Evolutionary conservation across 202 grass and related monocot species (phyloP).

Genomic region (Schoenoplectus tabernaemontani): DNA sequence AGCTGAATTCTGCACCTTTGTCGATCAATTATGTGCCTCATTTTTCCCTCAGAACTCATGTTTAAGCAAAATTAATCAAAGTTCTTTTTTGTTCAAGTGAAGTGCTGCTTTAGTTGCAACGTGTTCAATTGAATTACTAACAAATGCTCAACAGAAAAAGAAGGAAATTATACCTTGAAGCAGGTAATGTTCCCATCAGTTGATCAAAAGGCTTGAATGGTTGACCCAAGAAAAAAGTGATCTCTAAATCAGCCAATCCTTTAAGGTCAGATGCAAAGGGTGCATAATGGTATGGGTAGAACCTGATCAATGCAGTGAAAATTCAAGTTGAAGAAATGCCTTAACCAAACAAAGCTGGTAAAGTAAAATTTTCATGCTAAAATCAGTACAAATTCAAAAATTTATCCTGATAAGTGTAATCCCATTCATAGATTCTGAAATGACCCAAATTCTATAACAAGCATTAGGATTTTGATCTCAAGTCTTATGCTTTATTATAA

Average conservation of each 20-base stretch:
- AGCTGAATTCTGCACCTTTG: not conserved
- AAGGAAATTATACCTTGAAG: constrained; percentile 66
- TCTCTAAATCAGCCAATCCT: constrained; percentile 77
- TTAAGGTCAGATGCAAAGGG: constrained; percentile 94
- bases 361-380: constrained; percentile 15
- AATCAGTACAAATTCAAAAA: constrained; percentile 8
- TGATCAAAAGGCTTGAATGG: constrained; percentile 99
- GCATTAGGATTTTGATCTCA: not conserved
- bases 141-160: not conserved
- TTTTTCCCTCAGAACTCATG: not conserved
- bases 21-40: not conserved
- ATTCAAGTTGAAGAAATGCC: not conserved
- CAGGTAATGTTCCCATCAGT: constrained; percentile 94
- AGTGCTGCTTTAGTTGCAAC: not conserved
- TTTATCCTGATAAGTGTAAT: not conserved
- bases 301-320: constrained; percentile 39
- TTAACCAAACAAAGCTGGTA: constrained; percentile 1
- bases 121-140: not conserved
- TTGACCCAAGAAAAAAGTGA: constrained; percentile 98
- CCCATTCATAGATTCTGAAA: not conserved
- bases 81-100: not conserved
- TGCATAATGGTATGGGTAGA: constrained; percentile 98
- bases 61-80: not conserved
- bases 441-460: not conserved
- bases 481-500: not conserved